phyloP scores from a whole-genome alignment of 768 basidiomycete genomes.

The Xanthoconium purpureum region DNA sequence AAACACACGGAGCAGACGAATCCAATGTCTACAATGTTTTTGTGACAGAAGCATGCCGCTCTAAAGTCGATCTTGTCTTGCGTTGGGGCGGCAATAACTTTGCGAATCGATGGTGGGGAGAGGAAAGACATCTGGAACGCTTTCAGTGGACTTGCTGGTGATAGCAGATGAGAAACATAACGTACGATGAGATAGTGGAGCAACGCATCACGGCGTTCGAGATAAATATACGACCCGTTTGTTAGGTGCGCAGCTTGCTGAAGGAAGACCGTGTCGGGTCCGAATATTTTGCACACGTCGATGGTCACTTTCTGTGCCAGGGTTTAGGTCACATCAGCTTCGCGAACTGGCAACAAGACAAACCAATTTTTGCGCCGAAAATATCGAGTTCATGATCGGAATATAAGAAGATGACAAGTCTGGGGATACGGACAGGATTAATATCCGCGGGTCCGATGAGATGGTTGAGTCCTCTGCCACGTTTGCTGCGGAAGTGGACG shows the following conservation, averaged over 20 bases:
- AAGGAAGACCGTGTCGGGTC: constrained; percentile 88
- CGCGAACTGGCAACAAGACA: constrained; percentile 23
- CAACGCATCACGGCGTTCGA: constrained; percentile 77
- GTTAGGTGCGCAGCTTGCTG: constrained; percentile 97
- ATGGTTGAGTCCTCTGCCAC: constrained; percentile 32
- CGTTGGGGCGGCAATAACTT: constrained; percentile 77
- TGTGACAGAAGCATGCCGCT: constrained; percentile 98
- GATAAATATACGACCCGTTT: constrained; percentile 86
- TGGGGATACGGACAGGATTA: constrained; percentile 88
- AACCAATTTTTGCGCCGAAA: constrained; percentile 96
- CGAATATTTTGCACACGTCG: constrained; percentile 91
- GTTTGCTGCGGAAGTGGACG: constrained; percentile 27
- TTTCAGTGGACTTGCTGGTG: not conserved
- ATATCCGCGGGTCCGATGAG: constrained; percentile 54
- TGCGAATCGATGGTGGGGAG: constrained; percentile 66
- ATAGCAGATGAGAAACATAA: constrained; percentile 2
- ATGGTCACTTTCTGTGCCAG: constrained; percentile 83
- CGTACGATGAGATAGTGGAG: constrained; percentile 86
- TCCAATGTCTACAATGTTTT: constrained; percentile 92
- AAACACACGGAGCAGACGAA: constrained; percentile 99
- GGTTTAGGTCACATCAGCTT: constrained; percentile 24
- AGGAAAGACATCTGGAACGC: constrained; percentile 79
- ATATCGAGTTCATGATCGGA: constrained; percentile 98
- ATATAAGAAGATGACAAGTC: constrained; percentile 90
- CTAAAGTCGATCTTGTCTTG: constrained; percentile 96